Evolutionary conservation across 148 eudicot genomes (phyloP).

Genomic region (Rhododendron simsii): DNA sequence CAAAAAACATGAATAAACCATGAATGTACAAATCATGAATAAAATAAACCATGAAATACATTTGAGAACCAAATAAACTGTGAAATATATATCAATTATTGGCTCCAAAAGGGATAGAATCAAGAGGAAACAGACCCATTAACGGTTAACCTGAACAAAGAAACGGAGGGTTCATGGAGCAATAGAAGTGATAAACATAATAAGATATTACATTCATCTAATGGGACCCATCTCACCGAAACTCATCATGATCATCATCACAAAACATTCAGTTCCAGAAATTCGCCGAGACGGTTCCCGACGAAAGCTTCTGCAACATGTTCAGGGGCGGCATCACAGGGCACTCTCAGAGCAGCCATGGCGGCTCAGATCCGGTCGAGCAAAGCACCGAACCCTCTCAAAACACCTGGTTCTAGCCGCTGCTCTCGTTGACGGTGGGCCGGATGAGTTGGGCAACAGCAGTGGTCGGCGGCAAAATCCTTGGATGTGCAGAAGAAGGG

Average conservation of each 20-base stretch:
- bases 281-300: conserved; percentile 1
- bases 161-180: conserved; percentile 62
- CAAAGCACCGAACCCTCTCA: too few species aligned
- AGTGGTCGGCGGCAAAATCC: too few species aligned
- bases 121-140: conserved; percentile 37
- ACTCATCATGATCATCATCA: conserved; percentile 13
- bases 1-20: too few species aligned
- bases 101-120: conserved; percentile 40
- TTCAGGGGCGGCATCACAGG: conserved; percentile 6
- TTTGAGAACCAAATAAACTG: too few species aligned
- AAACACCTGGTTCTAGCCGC: too few species aligned
- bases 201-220: conserved; percentile 24
- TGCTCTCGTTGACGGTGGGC: too few species aligned
- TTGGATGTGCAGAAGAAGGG: too few species aligned
- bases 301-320: conserved; percentile 15
- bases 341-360: too few species aligned
- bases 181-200: conserved; percentile 45
- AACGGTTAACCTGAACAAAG: conserved; percentile 45
- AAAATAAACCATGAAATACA: too few species aligned
- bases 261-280: not conserved
- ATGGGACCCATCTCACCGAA: conserved; percentile 24
- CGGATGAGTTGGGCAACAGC: too few species aligned
- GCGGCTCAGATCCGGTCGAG: too few species aligned
- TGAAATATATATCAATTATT: conserved; percentile 33
- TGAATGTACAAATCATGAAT: too few species aligned